Evolutionary conservation across 495 filamentous ascomycete species (phyloP), one percentile per base, ranked within the genome.

Genomic region (Trichoderma gamsii): DNA sequence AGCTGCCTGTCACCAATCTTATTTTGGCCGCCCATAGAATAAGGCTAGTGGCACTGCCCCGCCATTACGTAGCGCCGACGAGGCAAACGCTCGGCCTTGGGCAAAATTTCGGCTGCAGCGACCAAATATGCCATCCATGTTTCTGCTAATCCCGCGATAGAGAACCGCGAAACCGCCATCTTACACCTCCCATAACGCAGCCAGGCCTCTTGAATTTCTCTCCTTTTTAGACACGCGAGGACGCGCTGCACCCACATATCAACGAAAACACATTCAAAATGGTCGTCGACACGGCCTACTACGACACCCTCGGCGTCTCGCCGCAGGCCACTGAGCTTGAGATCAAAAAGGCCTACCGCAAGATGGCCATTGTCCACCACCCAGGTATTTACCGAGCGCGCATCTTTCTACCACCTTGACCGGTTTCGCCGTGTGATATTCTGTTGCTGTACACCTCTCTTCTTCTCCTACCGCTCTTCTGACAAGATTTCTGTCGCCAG

Each of bases 281-380:
- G 91, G 91, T 94, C 69, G 91, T 88, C 66, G 91, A 95, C 73
- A 93, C 90, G 29, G 79, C 85, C 67, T 95, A 95, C 79, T 99
- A 99, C 79, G 96, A 99, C 77, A 87, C 85, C 72, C 84, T 99
- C 16, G 90, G 89, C 68, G 96, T 99, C 73, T 85, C 88, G 76
- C 89, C 93, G 52, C 92, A 88, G 13, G 96, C 95, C 21, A 90
- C 92, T 67, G 92, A 96, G 76, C 88, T 98, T 9, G 96, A 99
- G 71, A 97, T 99, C 80, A 99, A 99, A 83, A 98, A 98, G 79
- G 95, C 95, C n/a, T 99, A 99, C 78, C 86, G 95, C 69, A 98
- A 93, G 78, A 88, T 95, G 41, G 95, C 95, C 61, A 97, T 99
- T 73, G 75, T 86, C 66, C 82, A 86, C 68, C 86, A 88, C 74